These are phyloP conservation scores for Solanum sejunctum DNA, from an alignment of 257 asterid genomes.

Conservation along the genomic window DNA sequence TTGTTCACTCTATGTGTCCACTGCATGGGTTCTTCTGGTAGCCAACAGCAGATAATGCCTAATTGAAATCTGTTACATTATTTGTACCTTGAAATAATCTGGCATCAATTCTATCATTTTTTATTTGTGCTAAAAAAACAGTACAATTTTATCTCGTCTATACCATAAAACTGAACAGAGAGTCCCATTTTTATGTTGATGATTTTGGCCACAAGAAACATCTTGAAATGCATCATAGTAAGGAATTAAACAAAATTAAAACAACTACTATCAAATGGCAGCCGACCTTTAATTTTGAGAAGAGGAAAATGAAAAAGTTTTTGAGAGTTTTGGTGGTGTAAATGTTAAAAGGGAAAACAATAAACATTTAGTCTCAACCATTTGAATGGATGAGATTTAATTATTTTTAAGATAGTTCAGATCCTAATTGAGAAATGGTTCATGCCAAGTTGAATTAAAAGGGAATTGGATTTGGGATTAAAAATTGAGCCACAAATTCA, in stretches of 20 bases:
- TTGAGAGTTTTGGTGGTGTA: too few species aligned
- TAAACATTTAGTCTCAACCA: too few species aligned
- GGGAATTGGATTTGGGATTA: too few species aligned
- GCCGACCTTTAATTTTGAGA: too few species aligned
- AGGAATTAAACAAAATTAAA: neutral
- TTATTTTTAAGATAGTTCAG: too few species aligned
- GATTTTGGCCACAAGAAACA: neutral
- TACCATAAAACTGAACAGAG: neutral
- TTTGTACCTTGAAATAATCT: neutral
- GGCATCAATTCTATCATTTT: neutral
- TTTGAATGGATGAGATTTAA: too few species aligned
- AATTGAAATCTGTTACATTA: neutral
- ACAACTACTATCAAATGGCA: too few species aligned
- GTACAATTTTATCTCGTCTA: neutral
- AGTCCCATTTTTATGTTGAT: neutral
- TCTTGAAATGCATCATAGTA: neutral
- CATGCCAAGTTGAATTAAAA: too few species aligned
- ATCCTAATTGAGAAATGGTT: too few species aligned
- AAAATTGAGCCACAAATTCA: too few species aligned
- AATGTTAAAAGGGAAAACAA: too few species aligned
- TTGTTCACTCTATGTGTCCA: neutral
- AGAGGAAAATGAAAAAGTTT: too few species aligned
- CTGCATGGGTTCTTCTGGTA: neutral
- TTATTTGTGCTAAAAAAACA: neutral
- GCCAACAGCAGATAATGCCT: neutral